A percentile compares a stretch with the other conserved stretches of the same genome.
These are phyloP conservation scores for Calonectria pseudoreteaudii DNA, from an alignment of 2,329 filamentous ascomycete species.

Conservation along the genomic window DNA sequence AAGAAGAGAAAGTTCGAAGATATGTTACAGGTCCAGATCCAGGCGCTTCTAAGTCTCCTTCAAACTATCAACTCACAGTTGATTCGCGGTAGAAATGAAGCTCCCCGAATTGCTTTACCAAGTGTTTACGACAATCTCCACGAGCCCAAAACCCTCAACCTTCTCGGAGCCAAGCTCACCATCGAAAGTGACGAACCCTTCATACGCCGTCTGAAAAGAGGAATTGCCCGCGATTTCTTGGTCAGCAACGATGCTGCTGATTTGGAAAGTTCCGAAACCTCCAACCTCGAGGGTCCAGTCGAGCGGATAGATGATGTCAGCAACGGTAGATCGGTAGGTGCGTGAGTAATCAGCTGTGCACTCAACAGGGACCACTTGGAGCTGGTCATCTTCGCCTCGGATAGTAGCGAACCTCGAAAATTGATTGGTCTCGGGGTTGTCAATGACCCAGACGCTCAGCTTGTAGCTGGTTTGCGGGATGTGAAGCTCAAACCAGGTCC, in stretches of 20 bases:
- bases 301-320: neutral
- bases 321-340: neutral
- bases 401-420: neutral
- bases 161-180: neutral
- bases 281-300: neutral
- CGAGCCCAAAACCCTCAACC: neutral
- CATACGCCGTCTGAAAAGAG: neutral
- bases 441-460: neutral
- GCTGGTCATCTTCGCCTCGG: neutral
- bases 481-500: slow-evolving; percentile 1
- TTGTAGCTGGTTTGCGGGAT: neutral
- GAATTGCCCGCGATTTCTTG: neutral
- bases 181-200: neutral
- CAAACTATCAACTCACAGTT: neutral
- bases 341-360: neutral
- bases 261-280: neutral
- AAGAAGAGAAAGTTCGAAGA: neutral
- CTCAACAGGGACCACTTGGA: neutral
- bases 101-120: neutral
- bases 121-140: neutral
- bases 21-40: neutral
- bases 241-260: neutral
- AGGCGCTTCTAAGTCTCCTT: neutral
- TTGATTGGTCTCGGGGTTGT: neutral
- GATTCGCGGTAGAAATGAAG: neutral